Evolutionary conservation across 371 early-diverging fungal genomes (phyloP), one percentile per base, ranked within the genome.

Genomic region (Mortierella sp.): DNA sequence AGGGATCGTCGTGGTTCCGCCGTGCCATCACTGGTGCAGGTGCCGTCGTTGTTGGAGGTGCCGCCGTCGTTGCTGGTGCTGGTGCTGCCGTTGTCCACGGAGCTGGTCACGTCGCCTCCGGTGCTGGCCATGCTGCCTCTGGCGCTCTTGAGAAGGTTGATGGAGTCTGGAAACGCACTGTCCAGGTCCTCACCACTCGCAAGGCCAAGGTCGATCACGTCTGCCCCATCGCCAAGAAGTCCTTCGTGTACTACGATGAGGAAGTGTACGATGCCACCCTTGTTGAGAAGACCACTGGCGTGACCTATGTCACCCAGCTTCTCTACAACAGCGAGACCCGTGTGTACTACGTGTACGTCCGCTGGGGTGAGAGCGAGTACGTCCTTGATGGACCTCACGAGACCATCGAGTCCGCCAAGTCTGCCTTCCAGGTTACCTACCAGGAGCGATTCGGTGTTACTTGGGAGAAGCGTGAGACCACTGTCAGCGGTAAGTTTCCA

Each of bases 1-100:
- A 64, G 62, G 37, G 50, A 37, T 48, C 67, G 4, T 73, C 73
- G 1, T 74, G 74, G 75, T 66, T 74, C 75, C 69, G 70, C 25
- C 46, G 26, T 3, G 1, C 57, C 30, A 9, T 44, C 2, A 23
- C 52, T 23, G 19, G 43, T 23, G 62, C 70, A 30, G 74, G 45
- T 29, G 66, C 37, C 26, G n/a, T n/a, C n/a, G n/a, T n/a, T n/a
- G n/a, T n/a, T n/a, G n/a, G n/a, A n/a, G n/a, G n/a, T n/a, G n/a
- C n/a, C n/a, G n/a, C n/a, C n/a, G n/a, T n/a, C n/a, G n/a, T n/a
- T n/a, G n/a, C n/a, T n/a, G n/a, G n/a, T n/a, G n/a, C n/a, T n/a
- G n/a, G n/a, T n/a, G n/a, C n/a, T n/a, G n/a, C n/a, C n/a, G n/a
- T n/a, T n/a, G n/a, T n/a, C n/a, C n/a, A n/a, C n/a, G n/a, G n/a